These are phyloP conservation scores for Linnemannia hyalina DNA, from an alignment of 192 early-diverging fungal genomes.

Conservation along the genomic window DNA sequence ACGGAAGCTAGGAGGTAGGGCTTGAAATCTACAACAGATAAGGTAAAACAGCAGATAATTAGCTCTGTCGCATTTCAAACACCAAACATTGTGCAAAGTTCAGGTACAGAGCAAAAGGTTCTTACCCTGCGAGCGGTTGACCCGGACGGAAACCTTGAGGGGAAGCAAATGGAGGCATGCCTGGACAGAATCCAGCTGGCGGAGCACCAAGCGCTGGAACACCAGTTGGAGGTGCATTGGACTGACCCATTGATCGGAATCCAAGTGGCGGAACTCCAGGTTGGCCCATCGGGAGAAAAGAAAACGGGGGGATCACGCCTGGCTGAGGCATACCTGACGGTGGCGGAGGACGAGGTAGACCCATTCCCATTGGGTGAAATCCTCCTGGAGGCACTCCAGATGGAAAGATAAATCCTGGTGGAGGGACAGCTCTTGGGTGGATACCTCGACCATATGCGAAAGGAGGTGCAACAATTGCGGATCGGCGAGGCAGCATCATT, in stretches of 20 bases:
- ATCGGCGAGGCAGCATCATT: constrained; percentile 86
- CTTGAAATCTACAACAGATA: constrained; percentile 31
- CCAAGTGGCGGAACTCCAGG: constrained; percentile 63
- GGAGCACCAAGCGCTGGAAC: constrained; percentile 65
- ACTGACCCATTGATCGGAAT: constrained; percentile 62
- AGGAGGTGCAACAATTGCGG: constrained; percentile 71
- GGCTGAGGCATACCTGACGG: constrained; percentile 48
- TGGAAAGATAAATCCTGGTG: constrained; percentile 35
- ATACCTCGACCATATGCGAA: constrained; percentile 77
- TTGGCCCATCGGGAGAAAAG: constrained; percentile 63
- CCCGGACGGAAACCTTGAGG: constrained; percentile 61
- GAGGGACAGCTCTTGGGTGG: constrained; percentile 64
- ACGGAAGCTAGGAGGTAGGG: constrained; percentile 42
- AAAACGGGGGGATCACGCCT: constrained; percentile 65
- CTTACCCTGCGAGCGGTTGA: constrained; percentile 56
- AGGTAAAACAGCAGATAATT: not conserved
- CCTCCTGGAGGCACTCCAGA: constrained; percentile 67
- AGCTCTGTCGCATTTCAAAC: not conserved
- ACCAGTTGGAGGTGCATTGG: constrained; percentile 71
- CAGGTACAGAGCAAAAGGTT: not conserved
- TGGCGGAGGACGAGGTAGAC: constrained; percentile 43
- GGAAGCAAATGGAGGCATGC: constrained; percentile 58
- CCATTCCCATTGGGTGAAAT: constrained; percentile 56
- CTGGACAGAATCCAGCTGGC: constrained; percentile 54
- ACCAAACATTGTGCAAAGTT: not conserved